Evolutionary conservation across 345 rosid species (phyloP).

Genomic region (Erysimum cheiranthoides): DNA sequence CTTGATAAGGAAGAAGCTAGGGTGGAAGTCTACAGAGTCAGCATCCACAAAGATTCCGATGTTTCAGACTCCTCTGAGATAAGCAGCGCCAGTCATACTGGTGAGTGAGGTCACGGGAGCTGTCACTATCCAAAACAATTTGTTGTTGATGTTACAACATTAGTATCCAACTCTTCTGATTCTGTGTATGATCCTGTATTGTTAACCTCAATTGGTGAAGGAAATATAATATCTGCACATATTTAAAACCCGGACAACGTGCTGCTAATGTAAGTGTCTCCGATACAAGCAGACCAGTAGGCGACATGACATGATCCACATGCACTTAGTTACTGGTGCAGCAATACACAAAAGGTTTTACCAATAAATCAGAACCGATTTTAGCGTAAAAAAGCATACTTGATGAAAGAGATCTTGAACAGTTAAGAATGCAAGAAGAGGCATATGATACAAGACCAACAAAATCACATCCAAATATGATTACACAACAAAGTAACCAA

Average conservation of each 20-base stretch:
- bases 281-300: not conserved
- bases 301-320: not conserved
- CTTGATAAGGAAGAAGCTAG: conserved; percentile 67
- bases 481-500: too few species aligned
- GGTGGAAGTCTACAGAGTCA: conserved; percentile 70
- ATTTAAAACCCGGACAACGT: not conserved
- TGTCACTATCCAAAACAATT: not conserved
- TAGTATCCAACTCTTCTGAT: conserved; percentile 13
- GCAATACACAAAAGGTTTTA: not conserved
- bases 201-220: not conserved
- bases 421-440: too few species aligned
- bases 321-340: not conserved
- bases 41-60: conserved; percentile 41
- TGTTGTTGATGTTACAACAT: not conserved
- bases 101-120: conserved; percentile 39
- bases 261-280: not conserved
- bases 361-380: too few species aligned
- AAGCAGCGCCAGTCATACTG: conserved; percentile 66
- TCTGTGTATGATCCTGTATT: not conserved
- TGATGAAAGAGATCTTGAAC: too few species aligned
- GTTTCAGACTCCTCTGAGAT: conserved; percentile 69
- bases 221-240: conserved; percentile 6
- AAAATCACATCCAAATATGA: too few species aligned
- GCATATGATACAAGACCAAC: too few species aligned
- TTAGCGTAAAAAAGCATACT: too few species aligned